Evolutionary conservation across 441 rosid genomes (phyloP).

Genomic region (Flueggea neowawraea): DNA sequence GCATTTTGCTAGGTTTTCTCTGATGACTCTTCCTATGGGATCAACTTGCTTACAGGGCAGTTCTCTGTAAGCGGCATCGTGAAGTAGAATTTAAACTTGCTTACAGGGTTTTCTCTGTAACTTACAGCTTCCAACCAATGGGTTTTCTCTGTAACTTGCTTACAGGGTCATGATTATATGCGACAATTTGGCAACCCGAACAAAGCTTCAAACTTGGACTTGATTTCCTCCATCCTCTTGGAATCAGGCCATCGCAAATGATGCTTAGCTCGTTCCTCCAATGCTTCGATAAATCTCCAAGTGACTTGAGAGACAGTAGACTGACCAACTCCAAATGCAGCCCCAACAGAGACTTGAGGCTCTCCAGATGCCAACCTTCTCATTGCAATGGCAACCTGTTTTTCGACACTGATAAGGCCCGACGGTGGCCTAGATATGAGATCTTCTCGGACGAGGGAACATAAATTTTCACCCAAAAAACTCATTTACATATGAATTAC

Average conservation of each 20-base stretch:
- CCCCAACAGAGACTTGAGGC: constrained; percentile 96
- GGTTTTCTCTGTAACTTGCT: too few relatives aligned
- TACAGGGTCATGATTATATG: constrained; percentile 82
- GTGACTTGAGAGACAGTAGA: constrained; percentile 98
- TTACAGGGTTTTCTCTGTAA: too few relatives aligned
- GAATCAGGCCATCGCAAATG: constrained; percentile 88
- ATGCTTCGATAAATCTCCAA: constrained; percentile 95
- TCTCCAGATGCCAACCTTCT: constrained; percentile 94
- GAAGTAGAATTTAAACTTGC: too few relatives aligned
- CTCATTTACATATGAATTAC: too few relatives aligned
- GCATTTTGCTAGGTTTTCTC: too few relatives aligned
- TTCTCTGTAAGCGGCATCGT: too few relatives aligned
- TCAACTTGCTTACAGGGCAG: too few relatives aligned
- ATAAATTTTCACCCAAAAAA: constrained; percentile 10
- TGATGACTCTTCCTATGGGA: too few relatives aligned
- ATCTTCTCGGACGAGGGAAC: constrained; percentile 40
- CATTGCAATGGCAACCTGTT: constrained; percentile 89
- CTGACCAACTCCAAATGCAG: constrained; percentile 90
- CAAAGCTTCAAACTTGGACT: constrained; percentile 53
- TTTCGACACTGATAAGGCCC: constrained; percentile 93
- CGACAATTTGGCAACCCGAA: constrained; percentile 81
- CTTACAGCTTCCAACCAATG: too few relatives aligned
- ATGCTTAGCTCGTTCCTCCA: constrained; percentile 85
- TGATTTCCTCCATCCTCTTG: constrained; percentile 57
- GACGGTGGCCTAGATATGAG: constrained; percentile 94